Conservation (phyloP, 2,329 filamentous ascomycete species). For the Trichophyton schoenleinii region DNA sequence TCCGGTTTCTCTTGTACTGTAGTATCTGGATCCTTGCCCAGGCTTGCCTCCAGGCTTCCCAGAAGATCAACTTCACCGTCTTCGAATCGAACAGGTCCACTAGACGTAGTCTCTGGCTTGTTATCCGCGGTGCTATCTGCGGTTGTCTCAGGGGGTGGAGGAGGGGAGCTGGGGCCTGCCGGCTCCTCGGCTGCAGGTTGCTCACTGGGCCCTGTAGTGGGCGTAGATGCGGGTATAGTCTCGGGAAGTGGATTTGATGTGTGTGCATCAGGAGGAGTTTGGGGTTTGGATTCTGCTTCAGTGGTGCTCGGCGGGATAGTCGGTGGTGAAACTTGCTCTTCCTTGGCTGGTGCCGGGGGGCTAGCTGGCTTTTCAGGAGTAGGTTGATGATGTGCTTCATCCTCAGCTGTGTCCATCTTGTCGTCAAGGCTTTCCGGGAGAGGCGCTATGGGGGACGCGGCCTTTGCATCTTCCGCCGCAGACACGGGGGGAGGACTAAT, state of each 20-base stretch:
- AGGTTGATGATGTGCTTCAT: not conserved
- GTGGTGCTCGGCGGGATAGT: not conserved
- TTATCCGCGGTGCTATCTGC: not conserved
- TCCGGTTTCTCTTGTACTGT: not conserved
- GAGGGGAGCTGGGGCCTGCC: not conserved
- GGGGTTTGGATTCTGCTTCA: not conserved
- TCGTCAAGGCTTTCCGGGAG: not conserved
- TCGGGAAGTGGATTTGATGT: not conserved
- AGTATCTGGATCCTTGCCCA: constrained; percentile 14
- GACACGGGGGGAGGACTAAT: not conserved
- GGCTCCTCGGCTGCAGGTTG: not conserved
- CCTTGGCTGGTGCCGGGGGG: not conserved
- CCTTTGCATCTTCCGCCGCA: not conserved
- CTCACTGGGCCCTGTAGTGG: not conserved
- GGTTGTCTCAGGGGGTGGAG: not conserved
- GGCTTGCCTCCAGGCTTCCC: constrained; percentile 36
- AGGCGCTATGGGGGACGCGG: not conserved
- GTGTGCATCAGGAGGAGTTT: not conserved
- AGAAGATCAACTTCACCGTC: constrained; percentile 35
- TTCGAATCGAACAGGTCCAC: constrained; percentile 14
- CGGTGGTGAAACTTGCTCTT: not conserved
- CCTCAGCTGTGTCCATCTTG: not conserved
- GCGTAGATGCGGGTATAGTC: not conserved
- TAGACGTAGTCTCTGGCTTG: not conserved
- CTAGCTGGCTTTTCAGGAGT: not conserved